Conservation (phyloP, 306 rosid genomes). For the Corylus heterophylla region DNA sequence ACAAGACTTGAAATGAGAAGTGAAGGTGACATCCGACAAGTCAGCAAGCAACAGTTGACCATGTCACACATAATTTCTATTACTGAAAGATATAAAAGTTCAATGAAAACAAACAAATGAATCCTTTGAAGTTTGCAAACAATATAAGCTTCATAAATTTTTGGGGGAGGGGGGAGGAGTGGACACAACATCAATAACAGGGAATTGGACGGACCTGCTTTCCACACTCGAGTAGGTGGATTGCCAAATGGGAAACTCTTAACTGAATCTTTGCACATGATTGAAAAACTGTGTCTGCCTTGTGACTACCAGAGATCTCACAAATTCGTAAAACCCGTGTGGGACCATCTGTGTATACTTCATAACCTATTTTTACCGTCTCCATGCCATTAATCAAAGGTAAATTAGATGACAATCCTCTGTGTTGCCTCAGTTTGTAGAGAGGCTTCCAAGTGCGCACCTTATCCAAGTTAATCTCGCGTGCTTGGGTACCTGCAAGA, state of each 20-base stretch:
- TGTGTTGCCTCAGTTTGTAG: constrained; percentile 57
- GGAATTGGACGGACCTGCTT: constrained; percentile 58
- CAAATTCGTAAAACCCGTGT: constrained; percentile 84
- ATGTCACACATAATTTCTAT: background rate
- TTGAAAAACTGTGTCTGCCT: constrained; percentile 42
- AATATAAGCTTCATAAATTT: background rate
- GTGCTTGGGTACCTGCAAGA: constrained; percentile 60
- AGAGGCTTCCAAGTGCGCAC: constrained; percentile 81
- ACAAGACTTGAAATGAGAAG: constrained; percentile 7
- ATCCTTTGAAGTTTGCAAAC: constrained; percentile 7
- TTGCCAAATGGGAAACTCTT: constrained; percentile 63
- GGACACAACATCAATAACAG: background rate
- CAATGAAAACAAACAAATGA: background rate
- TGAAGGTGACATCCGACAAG: constrained; percentile 15
- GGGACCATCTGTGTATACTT: constrained; percentile 95
- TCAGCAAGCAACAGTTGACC: constrained; percentile 1
- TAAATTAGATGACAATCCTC: constrained; percentile 52
- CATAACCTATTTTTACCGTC: constrained; percentile 71
- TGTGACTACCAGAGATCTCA: constrained; percentile 62
- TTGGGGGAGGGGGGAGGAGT: background rate
- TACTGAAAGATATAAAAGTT: constrained; percentile 2
- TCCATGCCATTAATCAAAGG: constrained; percentile 47
- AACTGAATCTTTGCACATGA: constrained; percentile 64
- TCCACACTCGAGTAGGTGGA: constrained; percentile 67
- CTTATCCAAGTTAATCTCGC: constrained; percentile 92